phyloP scores from a whole-genome alignment of 352 stramenopile species.

The Phytophthora boehmeriae region DNA sequence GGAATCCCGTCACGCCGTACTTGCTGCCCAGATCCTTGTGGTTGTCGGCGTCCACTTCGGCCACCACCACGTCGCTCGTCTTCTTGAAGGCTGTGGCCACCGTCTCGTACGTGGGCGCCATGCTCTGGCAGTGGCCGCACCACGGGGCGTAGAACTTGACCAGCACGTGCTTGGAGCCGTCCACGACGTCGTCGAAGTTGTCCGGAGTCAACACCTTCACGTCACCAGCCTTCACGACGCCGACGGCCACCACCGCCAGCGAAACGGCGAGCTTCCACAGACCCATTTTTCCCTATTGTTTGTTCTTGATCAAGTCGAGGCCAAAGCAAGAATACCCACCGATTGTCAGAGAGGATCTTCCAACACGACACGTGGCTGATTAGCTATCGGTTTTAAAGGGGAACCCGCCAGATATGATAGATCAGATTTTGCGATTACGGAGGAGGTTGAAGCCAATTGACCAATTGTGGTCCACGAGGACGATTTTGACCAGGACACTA shows the following conservation, averaged over 20 bases:
- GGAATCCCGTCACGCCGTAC: constrained; percentile 92
- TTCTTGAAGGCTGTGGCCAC: constrained; percentile 91
- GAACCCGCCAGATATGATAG: no score
- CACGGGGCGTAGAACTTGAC: constrained; percentile 92
- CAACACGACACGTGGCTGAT: not conserved
- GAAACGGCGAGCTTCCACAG: constrained; percentile 72
- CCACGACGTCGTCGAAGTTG: constrained; percentile 83
- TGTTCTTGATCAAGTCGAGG: constrained; percentile 16
- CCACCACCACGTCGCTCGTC: constrained; percentile 79
- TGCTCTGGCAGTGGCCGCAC: constrained; percentile 92
- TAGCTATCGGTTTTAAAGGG: no score
- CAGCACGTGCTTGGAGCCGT: constrained; percentile 86
- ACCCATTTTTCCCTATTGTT: constrained; percentile 21
- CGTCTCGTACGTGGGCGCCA: constrained; percentile 82
- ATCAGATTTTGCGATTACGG: no score
- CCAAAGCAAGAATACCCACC: constrained; percentile 31
- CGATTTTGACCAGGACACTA: no score
- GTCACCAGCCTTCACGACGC: constrained; percentile 66
- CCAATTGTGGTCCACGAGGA: no score
- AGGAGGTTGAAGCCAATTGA: no score
- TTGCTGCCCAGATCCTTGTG: constrained; percentile 82
- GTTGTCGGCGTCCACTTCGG: constrained; percentile 91
- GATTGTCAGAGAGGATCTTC: constrained; percentile 10
- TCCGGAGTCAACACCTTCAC: constrained; percentile 82
- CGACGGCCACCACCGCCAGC: constrained; percentile 48